A percentile compares a stretch with the other conserved stretches of the same genome.
phyloP scores from a whole-genome alignment of 257 asterid genomes.

The Penstemon newberryi region DNA sequence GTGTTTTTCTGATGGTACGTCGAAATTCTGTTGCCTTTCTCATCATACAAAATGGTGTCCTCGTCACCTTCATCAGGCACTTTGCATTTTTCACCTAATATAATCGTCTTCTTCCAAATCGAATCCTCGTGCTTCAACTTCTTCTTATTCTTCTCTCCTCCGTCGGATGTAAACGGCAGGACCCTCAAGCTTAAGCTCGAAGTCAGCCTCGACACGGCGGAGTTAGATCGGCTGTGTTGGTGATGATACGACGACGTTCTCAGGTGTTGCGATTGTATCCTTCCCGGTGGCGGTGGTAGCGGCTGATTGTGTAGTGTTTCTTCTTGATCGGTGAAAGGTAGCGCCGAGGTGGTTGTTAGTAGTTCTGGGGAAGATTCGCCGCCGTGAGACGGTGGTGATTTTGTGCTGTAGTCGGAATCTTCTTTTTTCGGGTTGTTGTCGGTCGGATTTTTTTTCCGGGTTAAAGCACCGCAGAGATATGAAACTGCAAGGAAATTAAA shows the following conservation, averaged over 20 bases:
- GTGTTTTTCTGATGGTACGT: conserved; percentile 39
- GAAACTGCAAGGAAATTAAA: conserved; percentile 26
- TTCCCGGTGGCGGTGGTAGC: not conserved
- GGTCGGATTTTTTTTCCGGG: conserved; percentile 21
- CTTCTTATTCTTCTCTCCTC: conserved; percentile 34
- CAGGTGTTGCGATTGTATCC: conserved; percentile 1
- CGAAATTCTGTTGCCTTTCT: conserved; percentile 41
- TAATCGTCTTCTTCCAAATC: conserved; percentile 50
- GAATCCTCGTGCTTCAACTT: conserved; percentile 53
- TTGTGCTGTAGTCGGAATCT: not conserved
- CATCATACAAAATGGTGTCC: conserved; percentile 44
- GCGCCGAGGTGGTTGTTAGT: not conserved
- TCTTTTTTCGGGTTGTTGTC: not conserved
- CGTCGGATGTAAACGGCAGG: conserved; percentile 8
- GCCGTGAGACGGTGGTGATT: not conserved
- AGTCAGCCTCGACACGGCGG: conserved; percentile 26
- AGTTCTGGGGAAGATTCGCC: not conserved
- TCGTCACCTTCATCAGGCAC: conserved; percentile 47
- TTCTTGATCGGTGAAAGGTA: not conserved
- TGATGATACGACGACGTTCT: conserved; percentile 31
- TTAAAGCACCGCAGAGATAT: conserved; percentile 42
- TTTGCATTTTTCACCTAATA: conserved; percentile 52
- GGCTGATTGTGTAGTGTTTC: not conserved
- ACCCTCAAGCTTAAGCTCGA: conserved; percentile 39
- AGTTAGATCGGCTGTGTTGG: conserved; percentile 32